Conservation (phyloP, 495 filamentous ascomycete genomes). For the Xylaria flabelliformis region DNA sequence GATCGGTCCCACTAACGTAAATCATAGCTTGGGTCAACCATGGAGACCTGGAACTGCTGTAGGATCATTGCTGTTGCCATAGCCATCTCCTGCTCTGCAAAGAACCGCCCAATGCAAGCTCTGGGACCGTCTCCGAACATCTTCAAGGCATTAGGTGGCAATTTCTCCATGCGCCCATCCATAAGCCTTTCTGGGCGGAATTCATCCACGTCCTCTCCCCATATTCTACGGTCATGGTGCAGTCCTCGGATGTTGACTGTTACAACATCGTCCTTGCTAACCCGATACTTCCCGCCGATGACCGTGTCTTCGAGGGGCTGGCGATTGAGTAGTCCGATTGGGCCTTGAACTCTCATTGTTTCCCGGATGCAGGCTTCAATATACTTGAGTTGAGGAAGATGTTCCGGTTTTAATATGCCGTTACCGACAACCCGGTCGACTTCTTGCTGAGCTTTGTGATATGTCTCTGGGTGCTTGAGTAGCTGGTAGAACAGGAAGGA, state of each 20-base stretch:
- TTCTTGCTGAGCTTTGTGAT: conserved; percentile 43
- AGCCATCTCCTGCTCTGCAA: conserved; percentile 61
- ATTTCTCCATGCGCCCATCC: conserved; percentile 55
- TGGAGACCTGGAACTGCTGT: conserved; percentile 58
- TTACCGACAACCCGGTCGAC: conserved; percentile 61
- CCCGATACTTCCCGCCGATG: conserved; percentile 66
- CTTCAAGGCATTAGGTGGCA: conserved; percentile 57
- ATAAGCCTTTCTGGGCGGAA: conserved; percentile 60
- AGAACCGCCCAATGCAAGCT: conserved; percentile 50
- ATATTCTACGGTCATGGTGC: conserved; percentile 45
- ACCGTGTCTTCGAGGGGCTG: conserved; percentile 19
- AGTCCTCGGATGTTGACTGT: conserved; percentile 60
- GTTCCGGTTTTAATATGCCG: conserved; percentile 62
- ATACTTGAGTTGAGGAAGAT: conserved; percentile 66
- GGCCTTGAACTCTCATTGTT: conserved; percentile 64
- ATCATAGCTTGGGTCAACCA: conserved; percentile 61
- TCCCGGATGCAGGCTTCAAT: conserved; percentile 64
- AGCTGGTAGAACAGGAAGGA: conserved; percentile 48
- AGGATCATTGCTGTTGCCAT: conserved; percentile 54
- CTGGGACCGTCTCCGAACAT: conserved; percentile 59
- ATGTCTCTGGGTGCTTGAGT: conserved; percentile 43
- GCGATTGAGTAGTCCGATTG: conserved; percentile 60
- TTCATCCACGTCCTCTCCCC: conserved; percentile 38
- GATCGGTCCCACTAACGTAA: conserved; percentile 58
- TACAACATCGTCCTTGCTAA: conserved; percentile 58